Base-by-base conservation (phyloP, 2,329 filamentous ascomycete genomes). In the Nakataea oryzae region DNA sequence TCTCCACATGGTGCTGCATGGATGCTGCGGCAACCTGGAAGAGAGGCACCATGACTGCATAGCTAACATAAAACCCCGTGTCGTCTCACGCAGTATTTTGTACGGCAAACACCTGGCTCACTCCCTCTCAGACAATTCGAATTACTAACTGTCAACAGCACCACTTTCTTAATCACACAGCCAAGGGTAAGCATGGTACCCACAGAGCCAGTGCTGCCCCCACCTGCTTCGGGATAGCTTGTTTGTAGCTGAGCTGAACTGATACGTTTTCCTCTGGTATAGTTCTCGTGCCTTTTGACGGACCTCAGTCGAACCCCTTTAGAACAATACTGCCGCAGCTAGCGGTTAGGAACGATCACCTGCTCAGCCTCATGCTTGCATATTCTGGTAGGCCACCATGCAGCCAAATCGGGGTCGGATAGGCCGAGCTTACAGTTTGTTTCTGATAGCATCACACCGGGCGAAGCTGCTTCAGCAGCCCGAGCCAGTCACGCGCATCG, bases 121-220 rank as follows among this genome's bases (percentile, higher is more conserved):
- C 8, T 26, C 34, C 17, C 59, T 34, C 21, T n/a, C 24, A 5
- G 21, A 24, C 7, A 55, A 1, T 11, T 29, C 7, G 17, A 24
- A 54, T n/a, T 27, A 55, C 7, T 27, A 17, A 41, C 21, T 56
- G 26, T 41, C 5, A 6, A 26, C 26, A 61, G 73, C 80, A 83
- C 66, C 82, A 85, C 68, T 85, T 95, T 69, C 78, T 95, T 63
- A 90, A 93, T 67, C 88, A 95, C 72, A 95, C 90, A 3, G 89
- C 89, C 9, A 83, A 61, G 29, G 59, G 59, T 61, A 32, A 56
- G 32, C 7, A n/a, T 6, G 12, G 30, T 7, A 30, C 7, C 12
- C 26, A 13, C 30, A 34, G 30, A 27, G 9, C 12, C 30, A 26
- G n/a, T 9, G 9, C 32, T 24, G 24, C 27, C 8, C 13, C 26